phyloP scores from a whole-genome alignment of 2,329 filamentous ascomycete species.

The Fusarium newnesense region DNA sequence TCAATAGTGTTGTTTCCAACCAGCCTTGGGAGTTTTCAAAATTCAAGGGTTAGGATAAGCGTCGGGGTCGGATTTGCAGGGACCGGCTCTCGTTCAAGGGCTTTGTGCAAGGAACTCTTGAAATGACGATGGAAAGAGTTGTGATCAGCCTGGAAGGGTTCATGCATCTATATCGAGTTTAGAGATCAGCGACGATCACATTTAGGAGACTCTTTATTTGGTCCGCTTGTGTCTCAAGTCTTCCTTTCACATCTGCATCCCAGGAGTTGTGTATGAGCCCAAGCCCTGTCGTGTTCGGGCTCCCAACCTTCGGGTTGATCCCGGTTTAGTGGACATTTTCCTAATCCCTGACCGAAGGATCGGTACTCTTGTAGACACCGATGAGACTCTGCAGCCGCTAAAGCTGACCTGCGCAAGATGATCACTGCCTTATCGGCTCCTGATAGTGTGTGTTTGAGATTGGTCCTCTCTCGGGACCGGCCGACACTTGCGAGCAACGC shows the following conservation, averaged over 20 bases:
- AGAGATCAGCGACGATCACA: background rate
- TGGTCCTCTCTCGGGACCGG: constrained; percentile 38
- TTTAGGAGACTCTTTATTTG: background rate
- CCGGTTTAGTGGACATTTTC: constrained; percentile 21
- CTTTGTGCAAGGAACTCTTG: background rate
- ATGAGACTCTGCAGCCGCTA: constrained; percentile 38
- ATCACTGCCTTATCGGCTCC: constrained; percentile 39
- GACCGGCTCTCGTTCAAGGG: background rate
- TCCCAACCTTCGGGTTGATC: constrained; percentile 23
- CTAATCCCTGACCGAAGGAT: constrained; percentile 40
- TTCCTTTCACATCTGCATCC: background rate
- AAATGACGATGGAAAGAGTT: background rate
- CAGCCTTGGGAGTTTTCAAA: constrained; percentile 6
- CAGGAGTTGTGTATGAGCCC: background rate
- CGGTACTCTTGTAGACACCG: constrained; percentile 37
- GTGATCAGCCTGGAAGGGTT: background rate
- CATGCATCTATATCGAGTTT: background rate
- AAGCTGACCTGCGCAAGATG: constrained; percentile 29
- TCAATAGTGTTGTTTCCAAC: constrained; percentile 10
- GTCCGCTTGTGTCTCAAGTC: background rate
- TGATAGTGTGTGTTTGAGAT: constrained; percentile 22
- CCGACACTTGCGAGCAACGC: constrained; percentile 34
- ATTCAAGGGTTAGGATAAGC: constrained; percentile 24
- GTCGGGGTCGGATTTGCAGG: constrained; percentile 14
- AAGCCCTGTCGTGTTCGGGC: constrained; percentile 17